Percentiles rank a stretch among this genome's conserved stretches.
Conservation (phyloP, 306 rosid species). For the Prunus salicina region DNA sequence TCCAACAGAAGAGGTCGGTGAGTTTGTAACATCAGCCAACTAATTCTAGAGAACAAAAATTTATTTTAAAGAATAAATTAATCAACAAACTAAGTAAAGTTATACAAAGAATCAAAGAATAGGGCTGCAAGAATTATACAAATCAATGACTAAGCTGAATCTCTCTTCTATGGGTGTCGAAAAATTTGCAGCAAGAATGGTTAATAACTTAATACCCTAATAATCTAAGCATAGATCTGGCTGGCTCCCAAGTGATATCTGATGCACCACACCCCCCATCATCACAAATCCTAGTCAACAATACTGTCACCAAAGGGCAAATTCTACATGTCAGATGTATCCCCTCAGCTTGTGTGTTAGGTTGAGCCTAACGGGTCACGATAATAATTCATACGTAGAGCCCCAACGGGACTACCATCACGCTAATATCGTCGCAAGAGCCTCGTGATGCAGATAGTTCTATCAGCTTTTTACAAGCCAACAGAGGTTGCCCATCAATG, state of each 20-base stretch:
- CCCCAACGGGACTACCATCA: constrained; percentile 64
- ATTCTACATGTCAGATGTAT: neutral
- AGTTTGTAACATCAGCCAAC: neutral
- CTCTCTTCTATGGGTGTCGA: neutral
- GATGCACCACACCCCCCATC: neutral
- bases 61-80: constrained; percentile 10
- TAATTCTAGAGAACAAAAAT: neutral
- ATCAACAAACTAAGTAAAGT: too few species aligned
- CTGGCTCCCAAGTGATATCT: neutral
- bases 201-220: neutral
- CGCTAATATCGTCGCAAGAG: constrained; percentile 80
- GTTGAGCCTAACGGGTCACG: constrained; percentile 3
- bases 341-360: too few species aligned
- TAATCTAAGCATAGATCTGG: constrained; percentile 12
- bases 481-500: constrained; percentile 42
- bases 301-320: neutral
- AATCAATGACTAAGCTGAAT: neutral
- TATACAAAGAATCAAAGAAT: too few species aligned
- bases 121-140: too few species aligned
- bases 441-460: constrained; percentile 74
- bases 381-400: constrained; percentile 34
- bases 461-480: constrained; percentile 83
- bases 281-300: too few species aligned
- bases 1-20: neutral
- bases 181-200: neutral